phyloP scores from a whole-genome alignment of 192 early-diverging fungal species.

The Podila minutissima region DNA sequence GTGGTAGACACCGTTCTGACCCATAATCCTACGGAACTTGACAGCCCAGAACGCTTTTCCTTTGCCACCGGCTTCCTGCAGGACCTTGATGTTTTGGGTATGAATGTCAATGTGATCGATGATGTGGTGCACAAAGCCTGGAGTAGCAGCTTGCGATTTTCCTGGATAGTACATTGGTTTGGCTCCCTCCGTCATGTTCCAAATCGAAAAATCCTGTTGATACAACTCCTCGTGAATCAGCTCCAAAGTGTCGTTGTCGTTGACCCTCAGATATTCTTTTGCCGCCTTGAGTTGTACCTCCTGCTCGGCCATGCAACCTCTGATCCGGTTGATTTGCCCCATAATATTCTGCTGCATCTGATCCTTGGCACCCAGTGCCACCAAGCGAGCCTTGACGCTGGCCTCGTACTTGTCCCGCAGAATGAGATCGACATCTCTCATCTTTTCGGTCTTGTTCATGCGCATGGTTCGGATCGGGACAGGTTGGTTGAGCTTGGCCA shows the following conservation, averaged over 20 bases:
- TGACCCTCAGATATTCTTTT: too few species aligned
- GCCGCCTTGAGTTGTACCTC: neutral
- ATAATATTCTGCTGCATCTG: neutral
- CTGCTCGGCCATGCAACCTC: too few species aligned
- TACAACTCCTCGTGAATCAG: neutral
- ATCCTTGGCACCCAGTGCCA: neutral
- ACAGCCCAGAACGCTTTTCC: neutral
- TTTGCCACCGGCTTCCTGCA: neutral
- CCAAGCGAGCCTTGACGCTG: neutral
- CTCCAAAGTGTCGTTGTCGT: neutral
- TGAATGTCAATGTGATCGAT: neutral
- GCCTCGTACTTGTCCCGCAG: neutral
- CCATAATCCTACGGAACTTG: neutral
- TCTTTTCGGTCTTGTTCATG: neutral
- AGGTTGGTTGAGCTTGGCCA: constrained; percentile 1
- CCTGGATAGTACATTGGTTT: neutral
- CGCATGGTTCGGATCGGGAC: neutral
- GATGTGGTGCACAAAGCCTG: neutral
- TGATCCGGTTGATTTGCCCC: neutral
- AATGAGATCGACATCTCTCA: neutral
- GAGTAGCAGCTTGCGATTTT: too few species aligned
- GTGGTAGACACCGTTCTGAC: neutral
- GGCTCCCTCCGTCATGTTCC: neutral
- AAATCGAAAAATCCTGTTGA: neutral
- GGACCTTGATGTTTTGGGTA: neutral